Evolutionary conservation across 179 eudicot genomes (phyloP), one percentile per base, ranked within the genome.

Genomic region (Silene coronaria): DNA sequence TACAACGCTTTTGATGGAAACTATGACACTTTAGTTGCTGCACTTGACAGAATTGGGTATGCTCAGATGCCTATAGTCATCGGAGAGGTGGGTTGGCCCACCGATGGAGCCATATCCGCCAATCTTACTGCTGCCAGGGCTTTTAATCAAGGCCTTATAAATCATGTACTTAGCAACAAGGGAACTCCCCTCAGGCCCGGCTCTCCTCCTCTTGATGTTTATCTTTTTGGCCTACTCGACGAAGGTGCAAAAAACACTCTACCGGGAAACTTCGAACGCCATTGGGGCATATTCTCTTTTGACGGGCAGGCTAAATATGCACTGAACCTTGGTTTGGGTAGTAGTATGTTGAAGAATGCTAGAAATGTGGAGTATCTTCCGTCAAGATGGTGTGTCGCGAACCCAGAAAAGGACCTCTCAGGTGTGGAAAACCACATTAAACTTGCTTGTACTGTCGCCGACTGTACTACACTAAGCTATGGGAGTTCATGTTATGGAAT

Each of bases 81-180:
- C 22, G 79, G 79, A 5, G 74, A 76, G 59, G 74, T 58, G 4
- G 74, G 79, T 14, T 76, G 74, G 79, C 75, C 80, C 2, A 70
- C 75, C 6, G 70, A 77, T 30, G 70, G 80, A 21, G 62, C 66
- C 23, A 17, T 60, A n/a, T 51, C 67, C 22, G 75, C 70, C 6
- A 77, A 46, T 26, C 4, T 61, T 28, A 34, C 59, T 19, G 34
- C 55, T 45, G 75, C 75, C 2, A 70, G 67, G 27, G 66, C 61
- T 60, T 77, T 70, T 38, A 77, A 77, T 5, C 70, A 70, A 62
- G 70, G 70, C 8, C 60, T 77, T n/a, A 14, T 77, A 24, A 55
- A 70, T 11, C 80, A 77, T 13, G 6, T 76, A 22, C 51, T 46
- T 2, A 70, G 75, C 24, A 51, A 59, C 34, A 71, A 68, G 26